phyloP scores from a whole-genome alignment of 768 basidiomycete species.

The Mycena belliarum region DNA sequence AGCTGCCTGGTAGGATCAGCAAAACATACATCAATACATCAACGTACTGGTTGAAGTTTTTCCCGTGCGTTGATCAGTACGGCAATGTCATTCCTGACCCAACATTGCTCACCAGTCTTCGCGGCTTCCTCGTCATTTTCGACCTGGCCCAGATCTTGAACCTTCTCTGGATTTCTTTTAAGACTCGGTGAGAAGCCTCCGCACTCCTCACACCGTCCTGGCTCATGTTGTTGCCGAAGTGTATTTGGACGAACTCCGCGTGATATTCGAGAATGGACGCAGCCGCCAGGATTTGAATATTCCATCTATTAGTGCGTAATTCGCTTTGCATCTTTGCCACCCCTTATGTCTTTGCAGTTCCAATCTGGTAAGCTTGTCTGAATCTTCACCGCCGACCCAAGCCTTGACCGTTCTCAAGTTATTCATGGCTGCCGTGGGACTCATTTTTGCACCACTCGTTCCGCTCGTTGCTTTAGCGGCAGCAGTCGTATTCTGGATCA shows the following conservation, averaged over 20 bases:
- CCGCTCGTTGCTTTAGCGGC: slow-evolving; percentile 76
- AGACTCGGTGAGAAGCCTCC: slow-evolving; percentile 46
- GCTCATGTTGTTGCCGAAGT: slow-evolving; percentile 32
- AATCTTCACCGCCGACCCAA: no score
- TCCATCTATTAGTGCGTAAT: slow-evolving; percentile 65
- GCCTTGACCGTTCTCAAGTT: slow-evolving; percentile 40
- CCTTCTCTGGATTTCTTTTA: slow-evolving; percentile 59
- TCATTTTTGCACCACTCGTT: slow-evolving; percentile 84
- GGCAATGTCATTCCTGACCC: no score
- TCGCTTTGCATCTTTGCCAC: not conserved
- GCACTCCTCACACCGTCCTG: not conserved
- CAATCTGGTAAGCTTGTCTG: slow-evolving; percentile 33
- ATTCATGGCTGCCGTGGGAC: slow-evolving; percentile 72
- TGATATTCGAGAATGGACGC: slow-evolving; percentile 76
- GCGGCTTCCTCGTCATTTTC: slow-evolving; percentile 81
- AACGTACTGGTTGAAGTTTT: slow-evolving; percentile 81
- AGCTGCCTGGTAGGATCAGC: slow-evolving; percentile 64
- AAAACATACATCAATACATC: slow-evolving; percentile 78
- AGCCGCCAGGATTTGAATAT: slow-evolving; percentile 76
- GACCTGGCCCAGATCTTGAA: slow-evolving; percentile 80
- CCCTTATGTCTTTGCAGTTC: slow-evolving; percentile 20
- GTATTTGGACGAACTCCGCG: slow-evolving; percentile 75
- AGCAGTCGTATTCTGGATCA: slow-evolving; percentile 72
- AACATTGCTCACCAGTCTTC: slow-evolving; percentile 45
- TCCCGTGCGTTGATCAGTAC: slow-evolving; percentile 52